A percentile compares a stretch with the other conserved stretches of the same genome.
Evolutionary conservation across 1,284 basidiomycete genomes (phyloP).

Genomic region (Malassezia dermatis): DNA sequence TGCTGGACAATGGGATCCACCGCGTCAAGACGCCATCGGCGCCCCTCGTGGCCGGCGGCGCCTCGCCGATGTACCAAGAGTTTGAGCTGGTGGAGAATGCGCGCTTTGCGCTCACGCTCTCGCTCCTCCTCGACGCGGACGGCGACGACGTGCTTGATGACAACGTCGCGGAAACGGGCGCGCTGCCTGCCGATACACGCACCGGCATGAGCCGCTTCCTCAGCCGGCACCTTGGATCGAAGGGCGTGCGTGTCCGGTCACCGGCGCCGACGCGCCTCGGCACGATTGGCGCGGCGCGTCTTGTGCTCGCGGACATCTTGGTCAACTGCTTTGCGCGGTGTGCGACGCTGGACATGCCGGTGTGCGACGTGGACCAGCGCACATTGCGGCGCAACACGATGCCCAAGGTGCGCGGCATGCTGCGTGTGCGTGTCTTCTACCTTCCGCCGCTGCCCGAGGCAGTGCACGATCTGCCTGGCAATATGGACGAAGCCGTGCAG

Average conservation of each 20-base stretch:
- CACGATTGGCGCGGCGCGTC: not conserved
- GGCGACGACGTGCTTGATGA: constrained; percentile 21
- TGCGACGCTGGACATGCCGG: constrained; percentile 36
- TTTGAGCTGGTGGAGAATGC: constrained; percentile 58
- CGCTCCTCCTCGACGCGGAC: constrained; percentile 40
- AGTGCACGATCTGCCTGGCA: constrained; percentile 69
- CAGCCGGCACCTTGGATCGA: not conserved
- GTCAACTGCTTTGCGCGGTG: constrained; percentile 28
- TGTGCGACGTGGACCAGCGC: constrained; percentile 21
- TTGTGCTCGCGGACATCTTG: constrained; percentile 26
- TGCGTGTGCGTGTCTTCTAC: constrained; percentile 56
- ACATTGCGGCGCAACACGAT: constrained; percentile 18
- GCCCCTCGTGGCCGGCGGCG: constrained; percentile 55
- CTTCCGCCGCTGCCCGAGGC: constrained; percentile 75
- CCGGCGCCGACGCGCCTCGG: not conserved
- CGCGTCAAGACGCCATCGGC: constrained; percentile 83
- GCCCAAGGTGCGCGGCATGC: constrained; percentile 24
- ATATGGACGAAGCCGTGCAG: constrained; percentile 79
- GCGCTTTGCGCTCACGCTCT: constrained; percentile 42
- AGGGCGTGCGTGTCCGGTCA: not conserved
- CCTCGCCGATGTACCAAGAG: constrained; percentile 70
- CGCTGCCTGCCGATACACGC: constrained; percentile 21
- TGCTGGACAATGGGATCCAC: constrained; percentile 90
- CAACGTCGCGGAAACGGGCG: constrained; percentile 13
- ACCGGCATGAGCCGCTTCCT: constrained; percentile 33